Base-by-base conservation (phyloP, 106 monocot species). In the Phalaenopsis aphrodite region DNA sequence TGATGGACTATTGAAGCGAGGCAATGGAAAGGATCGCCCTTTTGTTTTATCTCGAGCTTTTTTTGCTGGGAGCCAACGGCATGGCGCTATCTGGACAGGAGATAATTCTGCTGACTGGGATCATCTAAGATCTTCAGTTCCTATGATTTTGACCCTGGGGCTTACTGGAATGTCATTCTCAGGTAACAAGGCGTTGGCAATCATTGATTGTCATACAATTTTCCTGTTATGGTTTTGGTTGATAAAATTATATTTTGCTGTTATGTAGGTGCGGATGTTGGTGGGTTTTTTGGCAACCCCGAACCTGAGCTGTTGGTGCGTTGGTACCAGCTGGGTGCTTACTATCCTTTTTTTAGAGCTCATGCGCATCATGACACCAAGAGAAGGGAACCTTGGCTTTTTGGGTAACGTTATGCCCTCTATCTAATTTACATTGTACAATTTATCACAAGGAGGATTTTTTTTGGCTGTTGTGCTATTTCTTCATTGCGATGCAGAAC, bases 321-420 rank as follows among this genome's bases (percentile, higher is more conserved):
- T 18, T 99, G 95, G 95, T 99, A 99, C 83, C 95, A 99, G 72
- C 57, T 99, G 7, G 99, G 91, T 81, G 99, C 99, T 61, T 99
- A 90, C 72, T 99, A 95, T 80, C 99, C 99, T 82, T 99, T 99
- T 77, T 95, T 99, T 80, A 93, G 99, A 84, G 95, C 64, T 5
- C 99, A 99, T 91, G 99, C 99, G 19, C 99, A 99, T 86, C 99
- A 93, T 83, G 99, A 99, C 83, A 95, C 93, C 8, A 93, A 80
- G 86, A 93, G 99, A 86, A 88, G 99, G 66, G 99, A 99, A 75
- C 99, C 99, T 76, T 99, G 99, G 99, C 56, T 99, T 77, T 99
- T 99, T 78, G 95, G 99, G 99, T 99, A 99, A 89, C 78, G 41
- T 17, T 47, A 81, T 77, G 42, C 17, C 56, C 30, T 67, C 7